Percentiles rank a stretch among this genome's conserved stretches.
phyloP scores from a whole-genome alignment of 495 filamentous ascomycete genomes.

The Aspergillus hancockii region DNA sequence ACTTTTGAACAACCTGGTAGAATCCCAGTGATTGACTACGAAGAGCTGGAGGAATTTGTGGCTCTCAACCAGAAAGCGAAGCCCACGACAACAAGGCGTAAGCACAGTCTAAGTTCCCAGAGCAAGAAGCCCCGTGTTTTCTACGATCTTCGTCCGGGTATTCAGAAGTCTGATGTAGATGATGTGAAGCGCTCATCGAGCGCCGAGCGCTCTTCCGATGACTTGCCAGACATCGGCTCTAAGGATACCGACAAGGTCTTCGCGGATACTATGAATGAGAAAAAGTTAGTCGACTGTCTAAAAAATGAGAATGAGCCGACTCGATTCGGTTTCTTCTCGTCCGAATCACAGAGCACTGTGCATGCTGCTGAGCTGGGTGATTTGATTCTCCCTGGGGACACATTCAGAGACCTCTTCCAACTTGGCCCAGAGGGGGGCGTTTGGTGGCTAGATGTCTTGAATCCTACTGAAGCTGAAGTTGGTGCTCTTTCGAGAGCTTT shows the following conservation, averaged over 20 bases:
- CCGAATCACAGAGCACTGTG: constrained; percentile 85
- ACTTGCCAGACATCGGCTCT: constrained; percentile 21
- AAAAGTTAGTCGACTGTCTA: constrained; percentile 32
- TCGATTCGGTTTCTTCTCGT: constrained; percentile 95
- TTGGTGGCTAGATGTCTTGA: constrained; percentile 94
- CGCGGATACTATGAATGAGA: constrained; percentile 32
- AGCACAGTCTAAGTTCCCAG: constrained; percentile 55
- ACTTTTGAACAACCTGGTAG: constrained; percentile 53
- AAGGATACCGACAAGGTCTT: constrained; percentile 27
- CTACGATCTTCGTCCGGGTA: constrained; percentile 57
- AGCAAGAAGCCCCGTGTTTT: constrained; percentile 57
- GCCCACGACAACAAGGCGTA: constrained; percentile 38
- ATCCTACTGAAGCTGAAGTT: constrained; percentile 87
- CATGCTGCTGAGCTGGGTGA: constrained; percentile 87
- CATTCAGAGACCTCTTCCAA: constrained; percentile 84
- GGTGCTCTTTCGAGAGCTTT: constrained; percentile 88
- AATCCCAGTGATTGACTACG: constrained; percentile 75
- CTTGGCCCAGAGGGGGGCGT: constrained; percentile 73
- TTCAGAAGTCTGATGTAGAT: constrained; percentile 28
- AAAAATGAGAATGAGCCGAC: constrained; percentile 59
- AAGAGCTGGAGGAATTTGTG: constrained; percentile 84
- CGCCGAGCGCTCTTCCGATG: constrained; percentile 24
- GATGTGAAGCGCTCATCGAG: constrained; percentile 36
- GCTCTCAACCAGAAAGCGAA: constrained; percentile 55
- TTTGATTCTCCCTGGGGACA: constrained; percentile 83